A percentile compares a stretch with the other conserved stretches of the same genome.
These are phyloP conservation scores for Letharia columbiana DNA, from an alignment of 495 filamentous ascomycete genomes.

Conservation along the genomic window DNA sequence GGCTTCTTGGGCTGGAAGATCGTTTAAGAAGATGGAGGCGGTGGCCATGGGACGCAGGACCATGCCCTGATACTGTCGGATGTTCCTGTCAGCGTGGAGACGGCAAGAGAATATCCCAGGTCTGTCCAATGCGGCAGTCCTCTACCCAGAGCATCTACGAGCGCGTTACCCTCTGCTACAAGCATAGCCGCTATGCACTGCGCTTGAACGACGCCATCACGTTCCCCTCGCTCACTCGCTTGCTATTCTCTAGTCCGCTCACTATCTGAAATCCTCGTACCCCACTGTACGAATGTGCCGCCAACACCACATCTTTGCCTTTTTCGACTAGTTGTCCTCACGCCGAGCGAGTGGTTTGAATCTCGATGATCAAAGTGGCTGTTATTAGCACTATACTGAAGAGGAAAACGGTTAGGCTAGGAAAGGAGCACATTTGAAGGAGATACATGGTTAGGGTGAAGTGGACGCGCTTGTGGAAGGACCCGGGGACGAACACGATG, in stretches of 20 bases:
- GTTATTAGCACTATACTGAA: not conserved
- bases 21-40: not conserved
- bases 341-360: not conserved
- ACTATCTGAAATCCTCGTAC: not conserved
- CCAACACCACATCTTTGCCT: constrained; percentile 6
- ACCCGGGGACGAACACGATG: constrained; percentile 3
- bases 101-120: not conserved
- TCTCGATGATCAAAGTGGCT: not conserved
- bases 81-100: too few relatives aligned
- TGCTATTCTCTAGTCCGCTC: not conserved
- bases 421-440: not conserved
- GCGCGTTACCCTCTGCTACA: not conserved
- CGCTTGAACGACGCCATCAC: not conserved
- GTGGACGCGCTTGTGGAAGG: not conserved
- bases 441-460: not conserved
- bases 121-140: not conserved
- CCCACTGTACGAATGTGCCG: constrained; percentile 4
- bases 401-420: not conserved
- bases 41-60: not conserved
- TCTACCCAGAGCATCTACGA: not conserved
- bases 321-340: not conserved
- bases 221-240: not conserved
- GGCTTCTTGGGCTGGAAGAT: not conserved
- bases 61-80: not conserved
- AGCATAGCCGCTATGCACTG: not conserved